A percentile compares a stretch with the other conserved stretches of the same genome.
Conservation (phyloP, 768 basidiomycete species). For the Boletus reticuloceps region DNA sequence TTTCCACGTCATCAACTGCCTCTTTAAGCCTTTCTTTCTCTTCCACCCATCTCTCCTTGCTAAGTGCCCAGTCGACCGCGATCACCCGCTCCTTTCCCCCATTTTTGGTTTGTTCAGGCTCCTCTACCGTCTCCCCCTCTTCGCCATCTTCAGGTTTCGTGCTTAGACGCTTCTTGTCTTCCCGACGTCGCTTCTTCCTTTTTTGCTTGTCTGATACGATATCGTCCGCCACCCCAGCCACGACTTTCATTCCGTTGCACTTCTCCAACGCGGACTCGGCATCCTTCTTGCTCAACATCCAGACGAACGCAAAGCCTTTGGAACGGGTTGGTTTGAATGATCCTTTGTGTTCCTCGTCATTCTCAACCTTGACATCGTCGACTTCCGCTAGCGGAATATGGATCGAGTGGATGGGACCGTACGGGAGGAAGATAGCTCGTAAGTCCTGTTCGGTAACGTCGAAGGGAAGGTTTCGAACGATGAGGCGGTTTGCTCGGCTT, state of each 20-base stretch:
- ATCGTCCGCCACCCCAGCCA: slow-evolving; percentile 57
- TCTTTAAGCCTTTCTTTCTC: slow-evolving; percentile 57
- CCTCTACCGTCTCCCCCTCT: slow-evolving; percentile 36
- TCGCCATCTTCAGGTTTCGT: slow-evolving; percentile 35
- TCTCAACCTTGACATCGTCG: slow-evolving; percentile 27
- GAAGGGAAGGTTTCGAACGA: slow-evolving; percentile 88
- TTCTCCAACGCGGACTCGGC: slow-evolving; percentile 79
- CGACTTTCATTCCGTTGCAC: slow-evolving; percentile 73
- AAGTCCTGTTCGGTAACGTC: slow-evolving; percentile 83
- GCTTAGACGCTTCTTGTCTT: slow-evolving; percentile 42
- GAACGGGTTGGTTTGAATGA: slow-evolving; percentile 34
- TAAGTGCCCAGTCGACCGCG: slow-evolving; percentile 95
- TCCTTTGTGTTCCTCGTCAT: slow-evolving; percentile 21
- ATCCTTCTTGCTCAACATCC: slow-evolving; percentile 85
- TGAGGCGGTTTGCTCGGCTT: slow-evolving; percentile 75
- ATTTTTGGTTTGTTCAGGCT: slow-evolving; percentile 33
- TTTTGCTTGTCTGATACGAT: slow-evolving; percentile 65
- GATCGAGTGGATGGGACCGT: slow-evolving; percentile 84
- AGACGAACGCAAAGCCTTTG: slow-evolving; percentile 92
- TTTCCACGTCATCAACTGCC: slow-evolving; percentile 30
- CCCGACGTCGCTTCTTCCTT: slow-evolving; percentile 57
- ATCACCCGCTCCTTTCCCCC: slow-evolving; percentile 58
- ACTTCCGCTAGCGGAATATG: slow-evolving; percentile 59
- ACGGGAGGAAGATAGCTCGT: slow-evolving; percentile 79
- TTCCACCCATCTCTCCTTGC: slow-evolving; percentile 90